phyloP scores from a whole-genome alignment of 805 yeast species.

The Suhomyces sp. region DNA sequence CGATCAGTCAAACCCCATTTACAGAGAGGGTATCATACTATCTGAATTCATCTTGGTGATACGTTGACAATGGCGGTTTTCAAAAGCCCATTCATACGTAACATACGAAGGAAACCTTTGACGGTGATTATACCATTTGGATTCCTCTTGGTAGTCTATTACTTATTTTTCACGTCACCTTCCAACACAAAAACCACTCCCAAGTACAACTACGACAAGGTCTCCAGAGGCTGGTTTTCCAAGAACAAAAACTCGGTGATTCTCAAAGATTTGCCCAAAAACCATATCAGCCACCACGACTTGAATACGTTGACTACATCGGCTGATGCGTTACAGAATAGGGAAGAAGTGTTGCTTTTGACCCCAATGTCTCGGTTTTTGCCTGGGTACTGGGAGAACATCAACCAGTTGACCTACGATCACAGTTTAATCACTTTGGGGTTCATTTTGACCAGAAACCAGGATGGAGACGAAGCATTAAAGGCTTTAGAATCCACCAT shows the following conservation, averaged over 20 bases:
- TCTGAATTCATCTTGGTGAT: not conserved
- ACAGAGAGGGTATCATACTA: not conserved
- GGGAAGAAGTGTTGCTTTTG: constrained; percentile 79
- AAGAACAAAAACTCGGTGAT: constrained; percentile 51
- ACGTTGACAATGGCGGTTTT: constrained; percentile 14
- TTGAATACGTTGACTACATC: constrained; percentile 75
- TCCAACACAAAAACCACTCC: constrained; percentile 13
- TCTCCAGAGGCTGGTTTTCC: constrained; percentile 46
- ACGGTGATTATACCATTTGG: constrained; percentile 46
- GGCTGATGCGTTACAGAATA: constrained; percentile 66
- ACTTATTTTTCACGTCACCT: constrained; percentile 34
- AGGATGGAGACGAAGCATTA: constrained; percentile 79
- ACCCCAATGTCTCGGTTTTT: constrained; percentile 90
- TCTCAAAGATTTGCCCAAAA: constrained; percentile 61
- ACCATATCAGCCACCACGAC: constrained; percentile 80
- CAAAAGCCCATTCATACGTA: constrained; percentile 40
- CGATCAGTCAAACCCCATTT: not conserved
- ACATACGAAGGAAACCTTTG: constrained; percentile 60
- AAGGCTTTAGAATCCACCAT: constrained; percentile 71
- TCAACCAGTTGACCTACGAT: constrained; percentile 74
- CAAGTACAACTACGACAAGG: constrained; percentile 47
- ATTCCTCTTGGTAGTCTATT: constrained; percentile 40
- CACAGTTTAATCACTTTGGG: constrained; percentile 84
- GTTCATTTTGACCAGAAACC: constrained; percentile 80
- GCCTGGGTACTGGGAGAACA: constrained; percentile 83